Base-by-base conservation (phyloP, 768 basidiomycete genomes). In the Baorangia bicolor region DNA sequence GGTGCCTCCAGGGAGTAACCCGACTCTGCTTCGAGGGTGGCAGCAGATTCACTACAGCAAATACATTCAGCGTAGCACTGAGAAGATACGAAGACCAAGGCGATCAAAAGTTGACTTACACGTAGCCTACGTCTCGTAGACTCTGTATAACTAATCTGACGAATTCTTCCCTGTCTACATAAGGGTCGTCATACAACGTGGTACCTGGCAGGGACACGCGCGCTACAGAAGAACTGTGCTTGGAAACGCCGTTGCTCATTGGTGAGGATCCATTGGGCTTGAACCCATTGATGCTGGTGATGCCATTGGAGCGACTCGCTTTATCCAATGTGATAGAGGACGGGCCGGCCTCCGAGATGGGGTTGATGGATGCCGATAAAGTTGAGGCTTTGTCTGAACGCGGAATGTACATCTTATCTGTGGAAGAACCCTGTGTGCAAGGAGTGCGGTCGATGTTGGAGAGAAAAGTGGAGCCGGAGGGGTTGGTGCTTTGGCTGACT, bases 21-120 rank as follows among this genome's bases (percentile, higher is more conserved):
- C 9, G 94, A 97, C 73, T 98, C 94, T 5, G 87, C 89, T 73
- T 97, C 93, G 50, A 98, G 80, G 2, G 88, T 89, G 18, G 86
- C 82, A 25, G 94, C 94, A 25, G 92, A 88, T 77, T 94, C 89
- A 56, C 94, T 98, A 66, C 56, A 63, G 30, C 55, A 43, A 39
- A 40, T 10, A 13, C 21, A 13, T 56, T 69, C 40, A 62, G 56
- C 55, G 38, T 57, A 54, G 25, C 25, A 21, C 27, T 20, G 43
- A 47, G 30, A 34, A 30, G 48, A 49, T 20, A 28, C 64, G 51
- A 41, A n/a, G 57, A 62, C 45, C 47, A 53, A 40, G 27, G 49
- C 30, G 42, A 48, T 49, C 41, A 28, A 41, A 56, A 20, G 6
- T 5, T 2, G 35, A 77, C 85, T 71, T 63, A 87, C 85, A 77